phyloP scores from a whole-genome alignment of 2,329 filamentous ascomycete genomes.

The Sporothrix sp. region DNA sequence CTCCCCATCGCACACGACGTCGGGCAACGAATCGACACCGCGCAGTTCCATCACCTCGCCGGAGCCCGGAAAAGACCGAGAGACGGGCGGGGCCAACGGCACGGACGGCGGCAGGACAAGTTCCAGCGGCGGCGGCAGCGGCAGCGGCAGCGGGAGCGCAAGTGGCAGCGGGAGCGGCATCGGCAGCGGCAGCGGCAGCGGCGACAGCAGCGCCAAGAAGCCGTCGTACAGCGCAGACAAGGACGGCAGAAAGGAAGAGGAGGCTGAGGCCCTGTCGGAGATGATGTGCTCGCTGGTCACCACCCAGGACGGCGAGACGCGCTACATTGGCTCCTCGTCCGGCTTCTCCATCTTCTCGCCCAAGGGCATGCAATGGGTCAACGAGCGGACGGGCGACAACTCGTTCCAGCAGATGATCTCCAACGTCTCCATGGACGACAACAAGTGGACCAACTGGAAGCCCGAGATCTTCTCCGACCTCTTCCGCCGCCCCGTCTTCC shows the following conservation, averaged over 20 bases:
- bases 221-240: constrained; percentile 27
- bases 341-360: constrained; percentile 98
- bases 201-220: not conserved
- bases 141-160: not conserved
- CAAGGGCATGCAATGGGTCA: constrained; percentile 97
- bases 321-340: constrained; percentile 94
- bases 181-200: not conserved
- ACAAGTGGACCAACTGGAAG: constrained; percentile 96
- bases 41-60: constrained; percentile 48
- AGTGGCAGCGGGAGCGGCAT: not conserved
- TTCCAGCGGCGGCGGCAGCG: not conserved
- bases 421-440: constrained; percentile 80
- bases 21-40: constrained; percentile 37
- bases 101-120: not conserved
- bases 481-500: constrained; percentile 76
- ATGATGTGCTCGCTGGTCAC: constrained; percentile 99
- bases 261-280: constrained; percentile 83
- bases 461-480: constrained; percentile 94
- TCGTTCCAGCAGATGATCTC: constrained; percentile 95
- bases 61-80: constrained; percentile 27
- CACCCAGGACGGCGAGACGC: constrained; percentile 85
- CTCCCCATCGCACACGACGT: constrained; percentile 40
- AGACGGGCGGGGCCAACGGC: constrained; percentile 18
- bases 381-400: constrained; percentile 89
- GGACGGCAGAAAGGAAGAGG: constrained; percentile 46